A percentile compares a stretch with the other conserved stretches of the same genome.
phyloP scores from a whole-genome alignment of 2,329 filamentous ascomycete species.

The Diaporthe helianthi region DNA sequence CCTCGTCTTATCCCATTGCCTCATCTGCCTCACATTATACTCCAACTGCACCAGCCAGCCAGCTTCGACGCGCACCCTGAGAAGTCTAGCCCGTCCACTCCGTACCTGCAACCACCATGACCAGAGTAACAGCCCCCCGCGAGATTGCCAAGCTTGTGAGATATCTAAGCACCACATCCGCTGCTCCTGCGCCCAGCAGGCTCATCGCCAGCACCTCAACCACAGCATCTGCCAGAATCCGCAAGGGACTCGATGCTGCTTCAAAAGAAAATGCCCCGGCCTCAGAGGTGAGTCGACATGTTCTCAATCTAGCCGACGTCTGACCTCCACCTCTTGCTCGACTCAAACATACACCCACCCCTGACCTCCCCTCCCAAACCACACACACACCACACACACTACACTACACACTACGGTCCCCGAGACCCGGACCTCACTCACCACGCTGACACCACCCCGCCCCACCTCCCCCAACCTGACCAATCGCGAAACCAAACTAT shows the following conservation, averaged over 20 bases:
- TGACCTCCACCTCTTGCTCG: neutral
- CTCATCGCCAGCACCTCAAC: constrained; percentile 47
- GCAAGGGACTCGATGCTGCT: constrained; percentile 53
- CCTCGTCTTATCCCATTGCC: neutral
- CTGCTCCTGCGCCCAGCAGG: constrained; percentile 44
- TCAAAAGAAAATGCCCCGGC: constrained; percentile 4
- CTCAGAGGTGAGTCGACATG: constrained; percentile 26
- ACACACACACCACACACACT: too few species aligned
- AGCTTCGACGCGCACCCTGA: neutral
- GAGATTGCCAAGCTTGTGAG: constrained; percentile 55
- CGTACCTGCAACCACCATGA: constrained; percentile 46
- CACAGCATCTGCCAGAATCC: constrained; percentile 50
- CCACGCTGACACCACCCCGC: neutral
- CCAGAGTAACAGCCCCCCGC: constrained; percentile 52
- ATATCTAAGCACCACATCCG: constrained; percentile 52
- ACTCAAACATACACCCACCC: neutral
- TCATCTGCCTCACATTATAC: neutral
- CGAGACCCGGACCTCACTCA: constrained; percentile 15
- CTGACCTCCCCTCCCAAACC: neutral
- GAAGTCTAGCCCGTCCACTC: too few species aligned
- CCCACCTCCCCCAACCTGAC: neutral
- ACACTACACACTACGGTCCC: constrained; percentile 15
- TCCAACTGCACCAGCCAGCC: neutral
- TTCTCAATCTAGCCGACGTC: neutral
- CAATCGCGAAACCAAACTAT: neutral